Evolutionary conservation across 139 green algal species (phyloP), one percentile per base, ranked within the genome.

Genomic region (Chlorella sp.): DNA sequence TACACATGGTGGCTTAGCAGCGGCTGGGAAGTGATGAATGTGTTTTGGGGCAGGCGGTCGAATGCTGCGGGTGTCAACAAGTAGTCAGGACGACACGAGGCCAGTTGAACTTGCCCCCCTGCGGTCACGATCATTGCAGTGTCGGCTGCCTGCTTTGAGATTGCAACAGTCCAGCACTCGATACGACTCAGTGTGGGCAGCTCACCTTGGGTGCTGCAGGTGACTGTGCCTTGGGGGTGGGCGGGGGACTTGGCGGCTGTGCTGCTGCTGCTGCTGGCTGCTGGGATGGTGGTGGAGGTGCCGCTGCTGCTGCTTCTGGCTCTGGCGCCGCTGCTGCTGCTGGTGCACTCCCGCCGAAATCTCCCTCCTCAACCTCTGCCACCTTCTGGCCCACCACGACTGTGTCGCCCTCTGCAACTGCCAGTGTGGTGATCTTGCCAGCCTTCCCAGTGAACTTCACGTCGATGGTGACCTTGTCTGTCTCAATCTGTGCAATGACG

Each of bases 401-500:
- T 1, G 85, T 93, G 79, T 99, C 95, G 22, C 78, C 27, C 55
- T 67, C 32, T 29, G 83, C 79, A 2, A 93, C 81, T 24, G 84
- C 71, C 50, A 92, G 79, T 29, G 80, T 69, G 23, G 77, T 87
- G 14, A 92, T 69, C n/a, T 74, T 67, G 5, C 80, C 89, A 30
- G 80, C 67, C 26, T 75, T 86, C 33, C 80, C 70, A 3, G 83
- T 88, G 82, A 92, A 97, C 74, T 90, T 92, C 35, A 96, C 85
- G 70, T 96, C 90, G 24, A 97, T 93, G 0, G 88, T 94, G 36
- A 97, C 92, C 71, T 97, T 99, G 81, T 99, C 95, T 0, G 95
- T 99, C 71, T 99, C 95, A 59, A 99, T 95, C 84, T 97, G 92
- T 1, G 93, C 90, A 62, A 99, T 91, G 17, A 98, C 79, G 59